These are phyloP conservation scores for Firmiana major DNA, from an alignment of 345 rosid genomes.

Conservation along the genomic window DNA sequence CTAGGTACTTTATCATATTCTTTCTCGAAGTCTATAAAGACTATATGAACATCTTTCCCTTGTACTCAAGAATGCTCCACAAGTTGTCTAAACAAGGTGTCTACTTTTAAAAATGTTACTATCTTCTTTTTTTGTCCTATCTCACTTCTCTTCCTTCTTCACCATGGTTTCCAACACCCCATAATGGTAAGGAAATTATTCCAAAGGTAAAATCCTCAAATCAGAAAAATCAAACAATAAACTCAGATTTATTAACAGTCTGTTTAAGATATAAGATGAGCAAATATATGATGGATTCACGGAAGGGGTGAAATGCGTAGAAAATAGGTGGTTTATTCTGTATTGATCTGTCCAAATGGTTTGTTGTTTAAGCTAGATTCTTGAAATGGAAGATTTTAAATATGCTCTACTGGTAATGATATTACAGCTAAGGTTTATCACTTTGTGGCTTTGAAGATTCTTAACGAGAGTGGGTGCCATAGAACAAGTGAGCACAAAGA, in stretches of 20 bases:
- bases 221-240: not conserved
- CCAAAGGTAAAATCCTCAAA: not conserved
- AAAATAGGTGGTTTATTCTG: not conserved
- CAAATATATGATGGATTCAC: not conserved
- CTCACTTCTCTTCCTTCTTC: too few relatives aligned
- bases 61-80: too few relatives aligned
- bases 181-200: not conserved
- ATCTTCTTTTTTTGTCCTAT: too few relatives aligned
- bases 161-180: not conserved
- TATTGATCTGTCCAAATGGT: not conserved
- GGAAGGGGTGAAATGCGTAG: not conserved
- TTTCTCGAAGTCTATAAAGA: too few relatives aligned
- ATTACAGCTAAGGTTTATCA: not conserved
- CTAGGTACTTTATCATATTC: too few relatives aligned
- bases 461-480: not conserved
- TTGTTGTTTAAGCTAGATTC: not conserved
- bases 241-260: not conserved
- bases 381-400: not conserved
- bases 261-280: not conserved
- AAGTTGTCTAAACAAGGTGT: too few relatives aligned
- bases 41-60: too few relatives aligned
- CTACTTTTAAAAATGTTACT: too few relatives aligned
- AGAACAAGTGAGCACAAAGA: not conserved
- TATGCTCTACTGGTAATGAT: not conserved
- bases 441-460: not conserved